A percentile compares a stretch with the other conserved stretches of the same genome.
phyloP scores from a whole-genome alignment of 345 rosid genomes.

The Pistacia atlantica region DNA sequence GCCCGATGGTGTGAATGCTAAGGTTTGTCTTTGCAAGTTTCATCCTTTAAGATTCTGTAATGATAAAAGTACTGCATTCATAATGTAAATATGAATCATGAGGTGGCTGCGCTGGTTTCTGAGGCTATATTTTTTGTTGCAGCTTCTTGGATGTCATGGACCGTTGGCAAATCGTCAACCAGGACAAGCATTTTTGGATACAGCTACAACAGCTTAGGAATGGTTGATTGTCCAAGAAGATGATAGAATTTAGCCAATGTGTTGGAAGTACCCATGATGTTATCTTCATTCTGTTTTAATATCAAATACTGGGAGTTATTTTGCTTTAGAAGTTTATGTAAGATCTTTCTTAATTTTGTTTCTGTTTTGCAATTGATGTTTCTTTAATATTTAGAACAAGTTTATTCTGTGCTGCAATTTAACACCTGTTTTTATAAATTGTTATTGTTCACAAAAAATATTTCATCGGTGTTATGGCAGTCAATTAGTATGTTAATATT shows the following conservation, averaged over 20 bases:
- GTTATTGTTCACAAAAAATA: too few relatives aligned
- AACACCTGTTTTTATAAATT: too few relatives aligned
- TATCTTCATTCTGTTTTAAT: background rate
- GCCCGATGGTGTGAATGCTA: constrained; percentile 76
- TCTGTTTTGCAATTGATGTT: background rate
- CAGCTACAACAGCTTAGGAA: constrained; percentile 42
- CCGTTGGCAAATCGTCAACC: constrained; percentile 62
- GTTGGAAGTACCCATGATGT: background rate
- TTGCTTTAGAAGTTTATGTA: background rate
- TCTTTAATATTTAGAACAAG: background rate
- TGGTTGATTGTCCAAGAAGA: too few relatives aligned
- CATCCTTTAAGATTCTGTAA: background rate
- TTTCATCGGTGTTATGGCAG: too few relatives aligned
- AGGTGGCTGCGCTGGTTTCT: background rate
- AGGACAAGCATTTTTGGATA: constrained; percentile 56
- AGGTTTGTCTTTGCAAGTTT: constrained; percentile 38
- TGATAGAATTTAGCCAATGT: background rate
- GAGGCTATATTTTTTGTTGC: constrained; percentile 15
- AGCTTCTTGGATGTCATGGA: constrained; percentile 82
- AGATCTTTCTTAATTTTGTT: too few relatives aligned
- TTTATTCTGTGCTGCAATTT: too few relatives aligned
- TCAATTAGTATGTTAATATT: too few relatives aligned
- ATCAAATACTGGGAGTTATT: background rate
- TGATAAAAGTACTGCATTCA: too few relatives aligned
- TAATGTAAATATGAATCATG: too few relatives aligned